Evolutionary conservation across 192 early-diverging fungal genomes (phyloP).

Genomic region (Mortierella hygrophila): DNA sequence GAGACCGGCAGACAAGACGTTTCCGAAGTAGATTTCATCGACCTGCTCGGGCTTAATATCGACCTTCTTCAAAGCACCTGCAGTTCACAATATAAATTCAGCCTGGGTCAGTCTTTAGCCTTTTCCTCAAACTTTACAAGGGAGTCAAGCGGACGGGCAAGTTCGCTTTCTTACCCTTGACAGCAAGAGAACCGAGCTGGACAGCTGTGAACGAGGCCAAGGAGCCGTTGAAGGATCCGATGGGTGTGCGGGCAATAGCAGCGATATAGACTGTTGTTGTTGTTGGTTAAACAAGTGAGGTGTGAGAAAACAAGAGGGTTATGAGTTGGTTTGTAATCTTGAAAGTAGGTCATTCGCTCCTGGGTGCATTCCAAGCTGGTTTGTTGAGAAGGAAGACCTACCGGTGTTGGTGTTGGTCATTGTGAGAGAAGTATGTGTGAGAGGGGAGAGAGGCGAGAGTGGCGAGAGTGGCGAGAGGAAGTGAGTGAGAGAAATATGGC

Average conservation of each 20-base stretch:
- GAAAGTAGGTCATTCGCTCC: neutral
- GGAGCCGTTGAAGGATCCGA: conserved; percentile 93
- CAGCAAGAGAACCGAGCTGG: conserved; percentile 88
- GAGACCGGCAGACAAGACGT: conserved; percentile 83
- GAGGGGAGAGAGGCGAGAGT: neutral
- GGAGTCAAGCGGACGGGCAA: too few species aligned
- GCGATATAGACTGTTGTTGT: conserved; percentile 89
- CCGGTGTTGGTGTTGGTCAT: conserved; percentile 42
- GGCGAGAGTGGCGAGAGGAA: neutral
- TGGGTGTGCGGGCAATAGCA: conserved; percentile 89
- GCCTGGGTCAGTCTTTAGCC: neutral
- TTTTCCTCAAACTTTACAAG: neutral
- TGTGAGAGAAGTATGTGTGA: conserved; percentile 8
- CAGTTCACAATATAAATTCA: neutral
- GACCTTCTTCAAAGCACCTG: conserved; percentile 64
- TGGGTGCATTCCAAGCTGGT: neutral
- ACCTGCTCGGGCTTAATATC: conserved; percentile 72
- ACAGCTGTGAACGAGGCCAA: conserved; percentile 85
- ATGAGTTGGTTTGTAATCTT: neutral
- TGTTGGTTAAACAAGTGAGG: neutral
- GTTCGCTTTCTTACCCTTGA: conserved; percentile 73
- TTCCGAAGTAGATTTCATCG: conserved; percentile 84
- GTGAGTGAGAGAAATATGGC: neutral
- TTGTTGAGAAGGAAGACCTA: neutral
- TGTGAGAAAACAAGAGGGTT: neutral